These are phyloP conservation scores for Kwoniella mangroviensis DNA, from an alignment of 768 basidiomycete genomes.

Conservation along the genomic window DNA sequence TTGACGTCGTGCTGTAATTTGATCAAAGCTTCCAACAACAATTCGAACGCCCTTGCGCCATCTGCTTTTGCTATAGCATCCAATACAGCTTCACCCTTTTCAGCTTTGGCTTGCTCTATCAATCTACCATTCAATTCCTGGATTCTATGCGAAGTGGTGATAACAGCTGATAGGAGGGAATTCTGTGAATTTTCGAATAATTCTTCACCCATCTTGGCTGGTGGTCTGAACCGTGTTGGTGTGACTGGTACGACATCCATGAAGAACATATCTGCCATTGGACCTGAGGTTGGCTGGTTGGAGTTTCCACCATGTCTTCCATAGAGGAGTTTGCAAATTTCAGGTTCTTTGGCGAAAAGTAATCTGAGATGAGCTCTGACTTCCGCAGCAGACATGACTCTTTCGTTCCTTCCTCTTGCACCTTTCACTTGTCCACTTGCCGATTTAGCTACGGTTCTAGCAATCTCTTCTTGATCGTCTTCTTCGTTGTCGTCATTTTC, in stretches of 20 bases:
- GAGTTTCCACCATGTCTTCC: slow-evolving; percentile 74
- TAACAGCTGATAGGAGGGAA: slow-evolving; percentile 77
- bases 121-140: slow-evolving; percentile 72
- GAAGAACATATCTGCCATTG: slow-evolving; percentile 90
- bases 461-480: slow-evolving; percentile 61
- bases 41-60: slow-evolving; percentile 64
- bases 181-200: slow-evolving; percentile 97
- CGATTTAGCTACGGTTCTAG: slow-evolving; percentile 58
- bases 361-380: slow-evolving; percentile 90
- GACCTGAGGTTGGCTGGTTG: slow-evolving; percentile 18
- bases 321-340: slow-evolving; percentile 85
- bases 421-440: slow-evolving; percentile 79
- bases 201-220: slow-evolving; percentile 85
- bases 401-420: slow-evolving; percentile 79
- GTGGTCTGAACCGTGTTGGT: slow-evolving; percentile 94
- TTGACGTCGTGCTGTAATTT: slow-evolving; percentile 95
- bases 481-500: slow-evolving; percentile 62
- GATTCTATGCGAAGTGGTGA: slow-evolving; percentile 74
- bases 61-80: slow-evolving; percentile 67
- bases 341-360: slow-evolving; percentile 79
- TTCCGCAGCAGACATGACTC: slow-evolving; percentile 87
- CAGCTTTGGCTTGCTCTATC: slow-evolving; percentile 37
- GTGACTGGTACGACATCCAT: slow-evolving; percentile 87
- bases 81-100: slow-evolving; percentile 54
- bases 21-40: slow-evolving; percentile 77